Conservation (phyloP, 345 rosid genomes). For the Heritiera fomes region DNA sequence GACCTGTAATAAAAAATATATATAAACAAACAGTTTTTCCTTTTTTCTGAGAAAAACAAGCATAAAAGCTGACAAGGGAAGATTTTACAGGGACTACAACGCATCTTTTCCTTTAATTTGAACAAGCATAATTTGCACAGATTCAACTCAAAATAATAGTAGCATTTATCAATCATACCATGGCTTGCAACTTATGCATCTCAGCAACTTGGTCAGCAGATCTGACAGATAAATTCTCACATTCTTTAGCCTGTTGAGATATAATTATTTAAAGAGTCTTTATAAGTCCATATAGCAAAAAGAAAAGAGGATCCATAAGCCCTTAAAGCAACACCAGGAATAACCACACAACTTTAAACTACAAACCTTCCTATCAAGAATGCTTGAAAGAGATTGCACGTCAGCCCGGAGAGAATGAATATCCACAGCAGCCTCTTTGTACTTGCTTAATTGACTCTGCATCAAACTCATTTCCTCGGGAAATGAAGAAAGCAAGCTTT, state of each 20-base stretch:
- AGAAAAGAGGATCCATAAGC: constrained; percentile 25
- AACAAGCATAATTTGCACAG: constrained; percentile 10
- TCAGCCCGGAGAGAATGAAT: constrained; percentile 81
- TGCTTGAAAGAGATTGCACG: constrained; percentile 66
- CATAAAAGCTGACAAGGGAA: neutral
- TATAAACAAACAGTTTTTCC: neutral
- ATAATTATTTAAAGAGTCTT: constrained; percentile 1
- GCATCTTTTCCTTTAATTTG: constrained; percentile 2
- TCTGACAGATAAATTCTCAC: constrained; percentile 53
- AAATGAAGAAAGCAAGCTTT: constrained; percentile 78
- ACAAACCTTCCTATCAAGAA: constrained; percentile 75
- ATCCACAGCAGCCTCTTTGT: constrained; percentile 71
- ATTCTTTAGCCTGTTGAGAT: constrained; percentile 63
- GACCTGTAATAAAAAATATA: constrained; percentile 50
- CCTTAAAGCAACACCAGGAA: constrained; percentile 25
- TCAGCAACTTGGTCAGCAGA: constrained; percentile 61
- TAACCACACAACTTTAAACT: constrained; percentile 13
- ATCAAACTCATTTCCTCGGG: constrained; percentile 84
- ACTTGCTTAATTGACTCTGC: constrained; percentile 75
- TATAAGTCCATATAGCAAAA: neutral
- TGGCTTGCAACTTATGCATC: constrained; percentile 58
- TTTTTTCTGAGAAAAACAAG: neutral
- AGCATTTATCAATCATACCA: constrained; percentile 55
- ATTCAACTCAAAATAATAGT: constrained; percentile 6
- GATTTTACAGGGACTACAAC: neutral